phyloP scores from a whole-genome alignment of 208 protist species.

The Crithidia fasciculata region DNA sequence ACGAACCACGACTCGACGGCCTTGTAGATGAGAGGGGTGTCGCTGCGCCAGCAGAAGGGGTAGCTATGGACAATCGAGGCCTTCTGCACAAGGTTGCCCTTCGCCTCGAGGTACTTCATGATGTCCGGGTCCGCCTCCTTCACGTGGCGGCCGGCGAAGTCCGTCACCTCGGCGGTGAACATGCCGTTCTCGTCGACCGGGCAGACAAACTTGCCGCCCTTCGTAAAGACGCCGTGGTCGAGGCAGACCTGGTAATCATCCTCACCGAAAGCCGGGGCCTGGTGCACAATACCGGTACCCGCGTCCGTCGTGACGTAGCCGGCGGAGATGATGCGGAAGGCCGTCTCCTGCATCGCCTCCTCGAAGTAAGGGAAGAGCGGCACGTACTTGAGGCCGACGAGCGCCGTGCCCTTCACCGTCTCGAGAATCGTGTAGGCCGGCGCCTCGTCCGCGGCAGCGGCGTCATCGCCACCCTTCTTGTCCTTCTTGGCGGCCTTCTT shows the following conservation, averaged over 20 bases:
- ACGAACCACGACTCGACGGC: slow-evolving; percentile 99
- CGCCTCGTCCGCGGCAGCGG: slow-evolving; percentile 20
- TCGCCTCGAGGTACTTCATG: slow-evolving; percentile 93
- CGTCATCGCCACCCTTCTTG: slow-evolving; percentile 31
- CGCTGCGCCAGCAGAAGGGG: slow-evolving; percentile 99
- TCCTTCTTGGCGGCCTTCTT: slow-evolving; percentile 57
- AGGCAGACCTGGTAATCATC: slow-evolving; percentile 99
- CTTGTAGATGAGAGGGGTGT: slow-evolving; percentile 98
- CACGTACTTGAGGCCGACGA: slow-evolving; percentile 94
- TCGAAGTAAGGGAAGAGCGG: slow-evolving; percentile 98
- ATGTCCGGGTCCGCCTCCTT: slow-evolving; percentile 98
- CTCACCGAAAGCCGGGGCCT: slow-evolving; percentile 99
- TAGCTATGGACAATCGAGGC: slow-evolving; percentile 97
- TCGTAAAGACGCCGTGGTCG: slow-evolving; percentile 92
- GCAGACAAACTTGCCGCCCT: slow-evolving; percentile 85
- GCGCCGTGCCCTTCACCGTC: slow-evolving; percentile 85
- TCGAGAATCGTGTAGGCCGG: slow-evolving; percentile 78
- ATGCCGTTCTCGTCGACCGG: slow-evolving; percentile 98
- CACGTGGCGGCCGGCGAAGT: slow-evolving; percentile 96
- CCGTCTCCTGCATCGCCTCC: slow-evolving; percentile 50
- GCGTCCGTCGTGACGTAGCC: slow-evolving; percentile 97
- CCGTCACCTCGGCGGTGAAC: slow-evolving; percentile 96
- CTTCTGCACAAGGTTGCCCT: slow-evolving; percentile 90
- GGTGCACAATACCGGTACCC: slow-evolving; percentile 99
- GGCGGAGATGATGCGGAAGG: slow-evolving; percentile 95